Base-by-base conservation (phyloP, 768 basidiomycete species). In the Tricholoma flavovirens region DNA sequence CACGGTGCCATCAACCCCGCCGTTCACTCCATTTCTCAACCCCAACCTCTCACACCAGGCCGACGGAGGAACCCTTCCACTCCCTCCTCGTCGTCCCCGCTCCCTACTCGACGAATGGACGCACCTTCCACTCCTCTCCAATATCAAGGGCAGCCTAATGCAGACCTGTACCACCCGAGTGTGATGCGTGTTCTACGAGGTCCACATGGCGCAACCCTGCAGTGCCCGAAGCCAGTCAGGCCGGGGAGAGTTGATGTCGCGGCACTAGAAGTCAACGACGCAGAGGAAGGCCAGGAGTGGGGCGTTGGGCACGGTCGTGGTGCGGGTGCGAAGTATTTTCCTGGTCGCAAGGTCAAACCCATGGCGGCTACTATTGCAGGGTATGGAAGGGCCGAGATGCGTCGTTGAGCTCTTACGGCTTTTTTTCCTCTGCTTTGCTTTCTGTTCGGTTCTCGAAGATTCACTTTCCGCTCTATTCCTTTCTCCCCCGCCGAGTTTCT, bases 61-160 rank as follows among this genome's bases (percentile, higher is more conserved):
- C 50, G 59, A 43, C 57, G 51, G 42, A 57, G 57, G 4, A 59
- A 63, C 51, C 55, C 57, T 8, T 60, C 62, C n/a, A 60, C 57
- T 33, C 54, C 57, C 3, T 60, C 61, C 29, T 53, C 57, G 21
- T 56, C 57, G 32, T 58, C 59, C 22, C 55, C 29, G 4, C 59
- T 54, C 33, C 55, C 38, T 4, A 10, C 54, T 26, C 57, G 55
- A 12, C 55, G 57, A 8, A 29, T 49, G 15, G 55, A 38, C 8
- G 30, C 51, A 42, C 8, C 53, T n/a, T 30, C 46, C 26, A 9
- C 26, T 15, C 8, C 29, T 17, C 17, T 3, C 30, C 45, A 15
- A 33, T 19, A 14, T 22, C 38, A 40, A 7, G 33, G 24, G 9
- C 21, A 26, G 36, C 49, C 50, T n/a, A 30, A 32, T 17, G 9